Base-by-base conservation (phyloP, 1,284 basidiomycete species). In the Vanrija sp. region DNA sequence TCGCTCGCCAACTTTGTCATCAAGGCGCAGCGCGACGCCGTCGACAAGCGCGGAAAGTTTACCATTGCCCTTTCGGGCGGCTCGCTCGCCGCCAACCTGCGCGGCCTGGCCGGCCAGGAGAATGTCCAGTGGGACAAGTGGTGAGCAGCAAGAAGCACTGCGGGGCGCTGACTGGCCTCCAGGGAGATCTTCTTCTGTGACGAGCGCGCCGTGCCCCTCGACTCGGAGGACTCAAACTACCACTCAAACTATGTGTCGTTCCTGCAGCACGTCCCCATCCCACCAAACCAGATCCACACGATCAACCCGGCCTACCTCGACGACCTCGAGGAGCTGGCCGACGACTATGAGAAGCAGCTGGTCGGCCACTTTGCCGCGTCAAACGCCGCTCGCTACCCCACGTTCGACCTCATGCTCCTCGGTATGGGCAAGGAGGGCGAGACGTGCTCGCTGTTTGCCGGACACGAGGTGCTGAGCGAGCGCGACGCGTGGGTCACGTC, bases 151-250 rank as follows among this genome's bases (percentile, higher is more conserved):
- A 25, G 4, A 5, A 12, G 2, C 12, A 31, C 31, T 79, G 31
- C 31, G 4, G 9, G 31, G 31, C 18, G 31, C 51, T 41, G 27
- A 46, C 49, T 18, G 14, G 37, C 20, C 4, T 18, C 20, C 74
- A 98, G 94, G 94, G 91, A 98, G 66, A 85, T 98, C 67, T 99
- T 89, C 79, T 98, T 98, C 75, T 92, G 87, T 49, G 96, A 99
- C 75, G 96, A 99, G 79, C 89, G 96, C 51, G 85, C 87, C 53
- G 96, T 99, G 14, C 91, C 93, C 0, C 85, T 98, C 67, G 86
- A 94, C 77, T 82, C 96, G 71, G 81, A 85, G 57, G 95, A 98
- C 75, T 96, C 91, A 37, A 99, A 98, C 77, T 94, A 96, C 80
- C 73, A 78, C 35, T 83, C 92, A 58, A 91, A 88, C 80, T 79